These are phyloP conservation scores for Plantago lanceolata DNA, from an alignment of 305 asterid species.

Conservation along the genomic window DNA sequence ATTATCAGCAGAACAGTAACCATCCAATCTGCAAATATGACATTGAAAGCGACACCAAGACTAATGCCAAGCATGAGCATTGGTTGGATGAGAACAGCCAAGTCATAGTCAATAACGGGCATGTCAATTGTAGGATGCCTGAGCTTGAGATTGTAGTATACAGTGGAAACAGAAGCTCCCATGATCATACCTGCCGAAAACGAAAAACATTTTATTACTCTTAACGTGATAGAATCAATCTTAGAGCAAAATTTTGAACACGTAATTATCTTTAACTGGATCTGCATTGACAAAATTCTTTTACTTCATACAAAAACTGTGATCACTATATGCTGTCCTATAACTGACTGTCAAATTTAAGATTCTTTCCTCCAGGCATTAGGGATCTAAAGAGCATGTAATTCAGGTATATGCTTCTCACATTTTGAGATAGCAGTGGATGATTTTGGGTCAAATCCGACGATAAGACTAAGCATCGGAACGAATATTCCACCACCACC, in stretches of 20 bases:
- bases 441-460: slow-evolving; percentile 90
- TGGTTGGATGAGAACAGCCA: slow-evolving; percentile 96
- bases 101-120: slow-evolving; percentile 88
- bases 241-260: background rate
- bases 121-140: slow-evolving; percentile 88
- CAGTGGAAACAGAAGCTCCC: slow-evolving; percentile 93
- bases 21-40: slow-evolving; percentile 94
- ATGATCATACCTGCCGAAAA: slow-evolving; percentile 81
- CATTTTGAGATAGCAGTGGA: slow-evolving; percentile 96
- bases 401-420: slow-evolving; percentile 31
- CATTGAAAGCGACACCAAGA: slow-evolving; percentile 88
- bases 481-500: slow-evolving; percentile 97
- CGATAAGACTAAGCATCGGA: slow-evolving; percentile 78
- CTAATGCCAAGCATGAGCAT: slow-evolving; percentile 98
- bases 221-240: background rate
- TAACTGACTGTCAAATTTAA: background rate
- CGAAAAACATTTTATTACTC: slow-evolving; percentile 18
- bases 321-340: background rate
- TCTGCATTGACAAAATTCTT: background rate
- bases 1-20: slow-evolving; percentile 76
- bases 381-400: background rate
- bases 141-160: slow-evolving; percentile 81
- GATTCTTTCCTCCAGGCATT: slow-evolving; percentile 1
- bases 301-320: background rate
- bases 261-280: background rate